Evolutionary conservation across 441 rosid genomes (phyloP).

Genomic region (Populus trichocarpa): DNA sequence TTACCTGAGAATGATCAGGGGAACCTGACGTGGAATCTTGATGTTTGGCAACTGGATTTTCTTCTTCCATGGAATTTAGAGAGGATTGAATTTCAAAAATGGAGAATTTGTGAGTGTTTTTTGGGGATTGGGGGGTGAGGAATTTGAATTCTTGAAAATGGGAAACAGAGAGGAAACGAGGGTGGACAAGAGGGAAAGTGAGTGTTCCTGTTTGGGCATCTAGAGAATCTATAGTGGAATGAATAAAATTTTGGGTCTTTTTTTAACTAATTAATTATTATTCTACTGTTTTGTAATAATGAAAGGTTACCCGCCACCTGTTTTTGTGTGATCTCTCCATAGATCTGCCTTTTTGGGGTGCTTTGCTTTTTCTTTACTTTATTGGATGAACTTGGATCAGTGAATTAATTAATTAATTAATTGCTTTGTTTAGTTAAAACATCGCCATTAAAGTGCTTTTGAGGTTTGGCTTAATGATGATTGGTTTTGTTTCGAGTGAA

Average conservation of each 20-base stretch:
- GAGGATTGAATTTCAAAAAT: not conserved
- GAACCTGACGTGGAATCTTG: conserved; percentile 22
- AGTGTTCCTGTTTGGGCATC: not conserved
- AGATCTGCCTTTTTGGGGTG: not conserved
- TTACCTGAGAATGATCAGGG: conserved; percentile 18
- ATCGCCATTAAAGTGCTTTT: not conserved
- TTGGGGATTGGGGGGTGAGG: not conserved
- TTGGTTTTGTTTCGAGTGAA: not conserved
- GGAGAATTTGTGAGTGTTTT: not conserved
- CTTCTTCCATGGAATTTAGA: conserved; percentile 8
- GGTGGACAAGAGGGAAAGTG: not conserved
- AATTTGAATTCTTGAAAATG: not conserved
- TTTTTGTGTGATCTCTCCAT: not conserved
- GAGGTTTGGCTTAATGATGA: not conserved
- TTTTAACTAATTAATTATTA: no score
- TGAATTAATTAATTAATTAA: no score
- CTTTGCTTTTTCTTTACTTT: not conserved
- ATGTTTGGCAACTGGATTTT: conserved; percentile 18
- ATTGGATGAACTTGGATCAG: not conserved
- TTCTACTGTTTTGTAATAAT: not conserved
- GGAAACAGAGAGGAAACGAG: not conserved
- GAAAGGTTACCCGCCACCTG: not conserved
- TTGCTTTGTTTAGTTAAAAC: not conserved
- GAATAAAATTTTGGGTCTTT: not conserved
- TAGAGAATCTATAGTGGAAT: not conserved